A percentile compares a stretch with the other conserved stretches of the same genome.
Conservation (phyloP, 179 eudicot genomes). For the Beta corolliflora region DNA sequence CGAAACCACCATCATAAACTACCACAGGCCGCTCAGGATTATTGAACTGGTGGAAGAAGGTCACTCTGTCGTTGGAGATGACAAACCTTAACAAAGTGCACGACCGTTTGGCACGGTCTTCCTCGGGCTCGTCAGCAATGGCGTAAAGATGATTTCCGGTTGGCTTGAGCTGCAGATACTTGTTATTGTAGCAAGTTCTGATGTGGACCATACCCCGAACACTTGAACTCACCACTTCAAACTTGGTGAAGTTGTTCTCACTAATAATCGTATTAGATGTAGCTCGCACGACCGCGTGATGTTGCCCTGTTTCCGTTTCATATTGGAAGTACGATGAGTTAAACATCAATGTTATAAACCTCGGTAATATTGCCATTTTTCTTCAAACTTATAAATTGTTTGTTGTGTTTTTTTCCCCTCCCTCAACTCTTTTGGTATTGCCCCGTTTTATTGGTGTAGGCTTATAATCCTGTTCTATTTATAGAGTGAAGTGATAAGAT, state of each 20-base stretch:
- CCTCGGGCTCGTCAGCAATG: not conserved
- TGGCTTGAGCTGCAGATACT: not conserved
- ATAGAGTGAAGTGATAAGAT: not conserved
- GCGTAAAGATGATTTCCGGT: not conserved
- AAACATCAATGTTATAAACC: not conserved
- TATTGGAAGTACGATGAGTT: not conserved
- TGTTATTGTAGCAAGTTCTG: not conserved
- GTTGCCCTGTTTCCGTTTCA: not conserved
- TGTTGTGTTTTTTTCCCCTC: not conserved
- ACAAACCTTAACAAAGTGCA: not conserved
- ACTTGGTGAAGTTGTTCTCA: not conserved
- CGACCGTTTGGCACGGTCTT: not conserved
- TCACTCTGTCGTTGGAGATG: not conserved
- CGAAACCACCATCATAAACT: too few species aligned
- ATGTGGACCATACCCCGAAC: not conserved
- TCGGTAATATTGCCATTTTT: not conserved
- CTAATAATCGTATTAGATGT: not conserved
- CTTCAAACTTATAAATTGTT: not conserved
- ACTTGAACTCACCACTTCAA: not conserved
- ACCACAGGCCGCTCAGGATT: not conserved
- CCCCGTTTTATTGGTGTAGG: not conserved
- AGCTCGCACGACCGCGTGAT: not conserved
- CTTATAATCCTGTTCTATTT: not conserved
- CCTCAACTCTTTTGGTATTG: not conserved
- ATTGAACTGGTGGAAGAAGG: not conserved